Conservation (phyloP, 129 eudicot species). For the Logfia minima region DNA sequence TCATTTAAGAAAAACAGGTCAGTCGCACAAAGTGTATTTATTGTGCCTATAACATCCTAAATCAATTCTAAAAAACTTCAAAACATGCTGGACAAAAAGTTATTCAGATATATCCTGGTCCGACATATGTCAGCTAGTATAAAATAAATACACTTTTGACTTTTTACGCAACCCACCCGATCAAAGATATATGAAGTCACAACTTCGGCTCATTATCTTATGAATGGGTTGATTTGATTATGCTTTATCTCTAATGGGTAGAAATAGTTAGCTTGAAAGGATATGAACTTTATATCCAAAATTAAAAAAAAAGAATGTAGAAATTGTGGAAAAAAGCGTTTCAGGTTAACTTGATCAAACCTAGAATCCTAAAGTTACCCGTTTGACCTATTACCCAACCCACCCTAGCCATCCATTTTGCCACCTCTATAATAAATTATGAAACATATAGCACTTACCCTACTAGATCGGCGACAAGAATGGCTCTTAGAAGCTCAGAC, state of each 20-base stretch:
- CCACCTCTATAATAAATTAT: background rate
- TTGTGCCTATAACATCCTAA: background rate
- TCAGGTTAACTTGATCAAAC: background rate
- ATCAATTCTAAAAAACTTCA: background rate
- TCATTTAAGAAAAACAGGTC: background rate
- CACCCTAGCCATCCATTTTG: background rate
- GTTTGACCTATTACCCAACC: background rate
- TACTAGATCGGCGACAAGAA: conserved; percentile 83
- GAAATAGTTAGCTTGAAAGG: background rate
- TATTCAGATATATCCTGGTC: background rate
- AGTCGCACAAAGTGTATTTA: background rate
- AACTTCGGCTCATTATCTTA: background rate
- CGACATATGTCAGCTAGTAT: background rate
- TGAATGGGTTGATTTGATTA: background rate
- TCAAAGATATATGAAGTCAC: too few species aligned
- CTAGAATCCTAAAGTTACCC: background rate
- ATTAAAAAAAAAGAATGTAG: background rate
- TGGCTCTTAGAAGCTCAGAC: conserved; percentile 75
- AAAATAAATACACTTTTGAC: too few species aligned
- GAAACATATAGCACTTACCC: conserved; percentile 44
- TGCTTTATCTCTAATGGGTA: background rate
- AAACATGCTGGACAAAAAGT: background rate
- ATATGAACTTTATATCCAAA: background rate
- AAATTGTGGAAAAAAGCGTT: background rate
- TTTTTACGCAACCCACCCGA: too few species aligned